Evolutionary conservation across 192 early-diverging fungal genomes (phyloP).

Genomic region (Endogone sp.): DNA sequence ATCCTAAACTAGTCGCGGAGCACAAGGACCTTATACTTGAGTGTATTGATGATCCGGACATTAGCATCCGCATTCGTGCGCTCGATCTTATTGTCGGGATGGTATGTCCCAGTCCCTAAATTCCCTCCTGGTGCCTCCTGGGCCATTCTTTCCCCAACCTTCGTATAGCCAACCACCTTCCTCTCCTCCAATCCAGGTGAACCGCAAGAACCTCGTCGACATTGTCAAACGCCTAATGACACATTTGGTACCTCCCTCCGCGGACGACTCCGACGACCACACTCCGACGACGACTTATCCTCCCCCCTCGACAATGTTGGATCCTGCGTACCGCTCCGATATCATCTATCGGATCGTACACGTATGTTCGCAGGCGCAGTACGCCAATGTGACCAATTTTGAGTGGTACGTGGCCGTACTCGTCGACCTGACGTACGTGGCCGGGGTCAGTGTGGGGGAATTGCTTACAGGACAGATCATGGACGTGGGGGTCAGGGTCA

Average conservation of each 20-base stretch:
- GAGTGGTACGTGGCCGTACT: slow-evolving; percentile 93
- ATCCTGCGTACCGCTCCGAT: slow-evolving; percentile 71
- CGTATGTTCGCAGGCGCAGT: slow-evolving; percentile 83
- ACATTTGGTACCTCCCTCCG: slow-evolving; percentile 63
- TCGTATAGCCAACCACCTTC: background rate
- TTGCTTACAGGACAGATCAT: slow-evolving; percentile 72
- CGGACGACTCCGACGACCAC: slow-evolving; percentile 23
- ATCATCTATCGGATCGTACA: slow-evolving; percentile 79
- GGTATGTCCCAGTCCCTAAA: no score
- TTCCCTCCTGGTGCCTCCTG: no score
- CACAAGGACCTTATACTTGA: slow-evolving; percentile 81
- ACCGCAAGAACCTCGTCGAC: slow-evolving; percentile 70
- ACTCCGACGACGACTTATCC: slow-evolving; percentile 14
- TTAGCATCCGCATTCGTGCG: slow-evolving; percentile 86
- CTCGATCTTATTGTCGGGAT: slow-evolving; percentile 84
- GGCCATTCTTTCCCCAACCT: no score
- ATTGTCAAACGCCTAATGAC: slow-evolving; percentile 82
- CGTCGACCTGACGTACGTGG: slow-evolving; percentile 69
- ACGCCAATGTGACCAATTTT: slow-evolving; percentile 83
- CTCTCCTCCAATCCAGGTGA: slow-evolving; percentile 42
- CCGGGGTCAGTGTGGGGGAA: slow-evolving; percentile 73
- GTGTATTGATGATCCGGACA: slow-evolving; percentile 90
- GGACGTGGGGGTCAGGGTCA: slow-evolving; percentile 88
- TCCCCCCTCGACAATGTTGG: slow-evolving; percentile 37
- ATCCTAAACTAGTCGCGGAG: slow-evolving; percentile 78